Conservation (phyloP, 805 yeast genomes). For the Wickerhamomyces bovis region DNA sequence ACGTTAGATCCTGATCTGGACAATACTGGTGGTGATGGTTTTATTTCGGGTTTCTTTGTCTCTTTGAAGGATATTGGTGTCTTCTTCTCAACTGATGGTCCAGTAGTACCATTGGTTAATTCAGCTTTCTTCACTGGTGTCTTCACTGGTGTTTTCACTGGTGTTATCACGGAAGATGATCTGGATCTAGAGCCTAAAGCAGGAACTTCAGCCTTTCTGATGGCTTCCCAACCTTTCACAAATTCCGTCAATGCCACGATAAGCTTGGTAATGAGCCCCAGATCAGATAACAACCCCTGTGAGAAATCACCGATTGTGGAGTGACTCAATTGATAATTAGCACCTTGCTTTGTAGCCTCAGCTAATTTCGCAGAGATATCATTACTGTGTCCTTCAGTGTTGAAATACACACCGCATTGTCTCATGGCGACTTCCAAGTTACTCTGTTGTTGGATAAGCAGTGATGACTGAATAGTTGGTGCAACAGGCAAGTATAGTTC, state of each 20-base stretch:
- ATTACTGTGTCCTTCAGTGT: conserved; percentile 36
- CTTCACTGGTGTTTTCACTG: background rate
- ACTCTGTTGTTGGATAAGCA: conserved; percentile 26
- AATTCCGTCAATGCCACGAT: conserved; percentile 7
- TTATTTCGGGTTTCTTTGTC: background rate
- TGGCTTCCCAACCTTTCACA: conserved; percentile 15
- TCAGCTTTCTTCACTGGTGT: background rate
- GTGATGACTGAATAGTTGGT: conserved; percentile 34
- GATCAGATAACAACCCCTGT: conserved; percentile 5
- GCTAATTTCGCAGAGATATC: conserved; percentile 37
- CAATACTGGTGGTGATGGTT: background rate
- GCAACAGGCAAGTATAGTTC: conserved; percentile 33
- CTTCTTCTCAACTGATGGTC: background rate
- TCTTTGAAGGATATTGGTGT: background rate
- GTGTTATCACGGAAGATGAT: conserved; percentile 9
- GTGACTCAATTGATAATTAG: conserved; percentile 27
- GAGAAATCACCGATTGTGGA: conserved; percentile 29
- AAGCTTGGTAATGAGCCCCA: conserved; percentile 6
- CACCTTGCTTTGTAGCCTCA: conserved; percentile 33
- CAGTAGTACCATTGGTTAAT: background rate
- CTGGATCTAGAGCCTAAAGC: background rate
- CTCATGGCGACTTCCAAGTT: conserved; percentile 24
- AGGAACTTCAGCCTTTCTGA: background rate
- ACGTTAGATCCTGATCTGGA: conserved; percentile 12
- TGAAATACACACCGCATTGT: conserved; percentile 32